A percentile compares a stretch with the other conserved stretches of the same genome.
These are phyloP conservation scores for Pyronema omphalodes DNA, from an alignment of 495 filamentous ascomycete species.

Conservation along the genomic window DNA sequence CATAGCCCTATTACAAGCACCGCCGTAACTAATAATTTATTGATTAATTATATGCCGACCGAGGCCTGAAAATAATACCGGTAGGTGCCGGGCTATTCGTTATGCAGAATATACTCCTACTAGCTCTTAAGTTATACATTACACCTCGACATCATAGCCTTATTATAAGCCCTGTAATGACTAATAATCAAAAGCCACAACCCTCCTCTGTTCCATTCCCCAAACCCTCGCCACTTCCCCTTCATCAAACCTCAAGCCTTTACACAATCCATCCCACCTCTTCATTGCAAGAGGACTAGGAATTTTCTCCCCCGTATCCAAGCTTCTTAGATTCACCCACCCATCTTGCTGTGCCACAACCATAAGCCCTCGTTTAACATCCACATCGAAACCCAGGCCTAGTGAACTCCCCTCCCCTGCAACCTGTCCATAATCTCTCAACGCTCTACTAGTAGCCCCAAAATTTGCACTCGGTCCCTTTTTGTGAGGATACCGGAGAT, in stretches of 20 bases:
- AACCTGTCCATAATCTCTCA: slow-evolving; percentile 7
- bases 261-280: slow-evolving; percentile 5
- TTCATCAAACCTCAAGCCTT: slow-evolving; percentile 6
- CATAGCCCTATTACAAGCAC: too few species aligned
- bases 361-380: slow-evolving; percentile 10
- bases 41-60: too few species aligned
- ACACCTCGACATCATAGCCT: too few species aligned
- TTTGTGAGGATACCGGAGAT: slow-evolving; percentile 18
- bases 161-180: too few species aligned
- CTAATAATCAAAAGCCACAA: slow-evolving; percentile 1
- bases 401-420: slow-evolving; percentile 6
- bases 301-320: slow-evolving; percentile 11
- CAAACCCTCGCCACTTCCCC: slow-evolving; percentile 1
- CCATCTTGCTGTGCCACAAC: slow-evolving; percentile 11
- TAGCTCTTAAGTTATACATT: too few species aligned
- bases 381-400: slow-evolving; percentile 16
- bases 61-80: too few species aligned
- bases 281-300: slow-evolving; percentile 2
- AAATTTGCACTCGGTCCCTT: slow-evolving; percentile 9
- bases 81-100: too few species aligned
- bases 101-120: too few species aligned
- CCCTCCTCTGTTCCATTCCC: neutral
- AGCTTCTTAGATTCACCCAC: slow-evolving; percentile 9
- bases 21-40: too few species aligned
- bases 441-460: slow-evolving; percentile 6